Evolutionary conservation across 306 rosid species (phyloP).

Genomic region (Myrica gale): DNA sequence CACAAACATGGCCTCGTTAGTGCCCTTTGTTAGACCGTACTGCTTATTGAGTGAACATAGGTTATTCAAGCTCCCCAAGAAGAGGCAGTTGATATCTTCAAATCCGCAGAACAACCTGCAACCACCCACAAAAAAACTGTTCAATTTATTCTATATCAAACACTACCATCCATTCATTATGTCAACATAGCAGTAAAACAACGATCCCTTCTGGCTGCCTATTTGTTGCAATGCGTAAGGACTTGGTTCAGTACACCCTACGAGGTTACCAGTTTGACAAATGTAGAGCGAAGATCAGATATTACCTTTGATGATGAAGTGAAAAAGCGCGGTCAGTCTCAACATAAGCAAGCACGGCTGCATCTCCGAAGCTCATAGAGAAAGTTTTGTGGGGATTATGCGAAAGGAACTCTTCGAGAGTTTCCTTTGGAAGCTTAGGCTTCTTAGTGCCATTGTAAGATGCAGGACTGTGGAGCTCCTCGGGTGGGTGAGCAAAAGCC

Average conservation of each 20-base stretch:
- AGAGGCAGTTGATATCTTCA: slow-evolving; percentile 83
- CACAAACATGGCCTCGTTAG: slow-evolving; percentile 81
- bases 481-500: slow-evolving; percentile 91
- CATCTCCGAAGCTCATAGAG: slow-evolving; percentile 65
- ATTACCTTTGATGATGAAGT: slow-evolving; percentile 62
- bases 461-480: slow-evolving; percentile 89
- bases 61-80: slow-evolving; percentile 84
- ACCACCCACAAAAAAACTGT: background rate
- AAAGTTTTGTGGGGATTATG: slow-evolving; percentile 64
- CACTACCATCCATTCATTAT: no score
- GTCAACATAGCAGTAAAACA: no score
- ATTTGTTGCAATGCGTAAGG: no score
- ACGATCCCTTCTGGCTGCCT: no score
- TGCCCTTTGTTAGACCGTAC: slow-evolving; percentile 68
- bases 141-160: background rate
- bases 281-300: no score
- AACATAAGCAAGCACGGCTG: slow-evolving; percentile 87
- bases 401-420: slow-evolving; percentile 65
- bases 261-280: no score
- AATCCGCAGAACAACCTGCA: slow-evolving; percentile 80
- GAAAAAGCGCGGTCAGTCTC: slow-evolving; percentile 47
- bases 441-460: slow-evolving; percentile 62
- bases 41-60: slow-evolving; percentile 56
- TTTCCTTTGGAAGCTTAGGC: slow-evolving; percentile 84
- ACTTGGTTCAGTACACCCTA: no score